A percentile compares a stretch with the other conserved stretches of the same genome.
phyloP scores from a whole-genome alignment of 495 filamentous ascomycete genomes.

The Podospora pseudocomata region DNA sequence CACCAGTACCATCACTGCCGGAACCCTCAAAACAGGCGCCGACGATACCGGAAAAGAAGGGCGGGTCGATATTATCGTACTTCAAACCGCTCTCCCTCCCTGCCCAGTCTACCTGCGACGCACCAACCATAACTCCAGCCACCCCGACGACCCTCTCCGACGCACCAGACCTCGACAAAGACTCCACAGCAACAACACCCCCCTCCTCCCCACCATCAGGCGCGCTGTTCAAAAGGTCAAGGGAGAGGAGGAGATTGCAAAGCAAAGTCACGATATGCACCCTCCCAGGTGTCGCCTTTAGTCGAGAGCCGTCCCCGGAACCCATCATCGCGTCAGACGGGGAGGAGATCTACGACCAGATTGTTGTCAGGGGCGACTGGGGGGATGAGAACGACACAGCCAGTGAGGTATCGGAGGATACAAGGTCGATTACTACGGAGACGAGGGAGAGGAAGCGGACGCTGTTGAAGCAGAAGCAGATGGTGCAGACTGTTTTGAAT shows the following conservation, averaged over 20 bases:
- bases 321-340: neutral
- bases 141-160: constrained; percentile 18
- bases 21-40: constrained; percentile 8
- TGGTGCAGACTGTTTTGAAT: constrained; percentile 45
- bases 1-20: neutral
- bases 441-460: constrained; percentile 10
- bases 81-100: constrained; percentile 31
- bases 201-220: neutral
- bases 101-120: neutral
- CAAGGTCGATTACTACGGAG: neutral
- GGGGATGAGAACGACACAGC: neutral
- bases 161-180: neutral
- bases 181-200: neutral
- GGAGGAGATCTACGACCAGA: neutral
- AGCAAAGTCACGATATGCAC: neutral
- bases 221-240: neutral
- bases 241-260: neutral
- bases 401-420: neutral
- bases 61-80: constrained; percentile 42
- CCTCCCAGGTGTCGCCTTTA: neutral
- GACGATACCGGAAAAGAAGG: constrained; percentile 16
- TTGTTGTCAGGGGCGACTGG: neutral
- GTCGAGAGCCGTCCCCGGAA: neutral
- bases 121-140: constrained; percentile 26
- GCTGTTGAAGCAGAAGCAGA: constrained; percentile 21